These are phyloP conservation scores for Thymus mandschuricus DNA, from an alignment of 257 asterid species.

Conservation along the genomic window DNA sequence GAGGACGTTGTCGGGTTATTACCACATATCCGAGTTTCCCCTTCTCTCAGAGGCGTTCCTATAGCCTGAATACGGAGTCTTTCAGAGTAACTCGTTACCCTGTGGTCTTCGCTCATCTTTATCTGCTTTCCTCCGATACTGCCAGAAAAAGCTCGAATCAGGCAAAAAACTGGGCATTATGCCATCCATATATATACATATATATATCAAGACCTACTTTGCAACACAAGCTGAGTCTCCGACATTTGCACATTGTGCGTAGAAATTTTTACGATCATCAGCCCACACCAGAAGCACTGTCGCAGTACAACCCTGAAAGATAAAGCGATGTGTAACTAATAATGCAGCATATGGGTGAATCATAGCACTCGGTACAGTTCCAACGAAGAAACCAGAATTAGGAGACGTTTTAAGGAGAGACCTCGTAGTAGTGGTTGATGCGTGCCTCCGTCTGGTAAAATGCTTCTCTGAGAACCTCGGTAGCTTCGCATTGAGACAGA, in stretches of 20 bases:
- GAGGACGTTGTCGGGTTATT: slow-evolving; percentile 11
- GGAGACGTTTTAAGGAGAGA: slow-evolving; percentile 37
- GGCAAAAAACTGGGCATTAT: slow-evolving; percentile 1
- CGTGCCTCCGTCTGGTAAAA: slow-evolving; percentile 84
- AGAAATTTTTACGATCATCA: slow-evolving; percentile 62
- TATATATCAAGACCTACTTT: slow-evolving; percentile 57
- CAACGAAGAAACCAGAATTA: slow-evolving; percentile 6
- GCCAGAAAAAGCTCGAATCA: slow-evolving; percentile 36
- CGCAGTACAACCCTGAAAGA: slow-evolving; percentile 97
- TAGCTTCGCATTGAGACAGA: slow-evolving; percentile 67
- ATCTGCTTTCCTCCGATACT: slow-evolving; percentile 83
- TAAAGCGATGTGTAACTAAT: slow-evolving; percentile 21
- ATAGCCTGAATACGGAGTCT: slow-evolving; percentile 74
- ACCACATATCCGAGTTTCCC: slow-evolving; percentile 96
- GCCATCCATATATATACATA: not conserved
- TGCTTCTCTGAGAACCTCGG: slow-evolving; percentile 96
- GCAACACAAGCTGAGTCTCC: slow-evolving; percentile 97
- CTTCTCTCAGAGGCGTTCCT: slow-evolving; percentile 87
- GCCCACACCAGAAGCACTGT: slow-evolving; percentile 93
- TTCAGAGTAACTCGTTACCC: slow-evolving; percentile 76
- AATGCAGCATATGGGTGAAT: slow-evolving; percentile 1
- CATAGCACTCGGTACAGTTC: not conserved
- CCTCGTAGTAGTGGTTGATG: slow-evolving; percentile 89
- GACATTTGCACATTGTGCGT: slow-evolving; percentile 92
- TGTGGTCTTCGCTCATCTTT: slow-evolving; percentile 97